Percentiles rank a stretch among this genome's conserved stretches.
Evolutionary conservation across 2,329 filamentous ascomycete genomes (phyloP).

Genomic region (Pseudogymnoascus sp.): DNA sequence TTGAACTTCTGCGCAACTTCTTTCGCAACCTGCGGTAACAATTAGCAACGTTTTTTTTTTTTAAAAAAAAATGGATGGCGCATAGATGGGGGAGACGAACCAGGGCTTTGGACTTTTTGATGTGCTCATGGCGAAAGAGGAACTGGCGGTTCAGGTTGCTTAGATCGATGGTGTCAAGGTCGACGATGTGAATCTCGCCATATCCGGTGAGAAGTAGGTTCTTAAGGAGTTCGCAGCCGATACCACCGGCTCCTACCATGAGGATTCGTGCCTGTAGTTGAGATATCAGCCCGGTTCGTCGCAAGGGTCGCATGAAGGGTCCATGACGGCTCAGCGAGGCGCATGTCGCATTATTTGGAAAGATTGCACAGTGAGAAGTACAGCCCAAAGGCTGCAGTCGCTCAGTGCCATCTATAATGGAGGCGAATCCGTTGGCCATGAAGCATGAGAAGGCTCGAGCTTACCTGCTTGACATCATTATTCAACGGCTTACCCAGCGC

Average conservation of each 20-base stretch:
- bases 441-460: slow-evolving; percentile 16
- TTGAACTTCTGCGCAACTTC: slow-evolving; percentile 89
- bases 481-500: slow-evolving; percentile 62
- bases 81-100: slow-evolving; percentile 43
- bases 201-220: slow-evolving; percentile 90
- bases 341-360: background rate
- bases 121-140: slow-evolving; percentile 91
- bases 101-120: slow-evolving; percentile 92
- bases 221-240: slow-evolving; percentile 95
- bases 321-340: background rate
- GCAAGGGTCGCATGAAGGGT: background rate
- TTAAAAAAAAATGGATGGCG: background rate
- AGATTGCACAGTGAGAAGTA: background rate
- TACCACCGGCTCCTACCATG: slow-evolving; percentile 93
- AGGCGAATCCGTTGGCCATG: background rate
- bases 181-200: slow-evolving; percentile 87
- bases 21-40: slow-evolving; percentile 65
- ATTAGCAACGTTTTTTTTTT: slow-evolving; percentile 21
- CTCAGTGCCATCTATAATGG: background rate
- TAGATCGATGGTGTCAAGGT: slow-evolving; percentile 96
- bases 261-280: slow-evolving; percentile 67
- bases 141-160: slow-evolving; percentile 98
- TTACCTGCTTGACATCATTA: slow-evolving; percentile 61
- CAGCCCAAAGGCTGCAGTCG: background rate
- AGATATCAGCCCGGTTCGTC: slow-evolving; percentile 28